These are phyloP conservation scores for Candida ulmi DNA, from an alignment of 805 yeast genomes.

Conservation along the genomic window DNA sequence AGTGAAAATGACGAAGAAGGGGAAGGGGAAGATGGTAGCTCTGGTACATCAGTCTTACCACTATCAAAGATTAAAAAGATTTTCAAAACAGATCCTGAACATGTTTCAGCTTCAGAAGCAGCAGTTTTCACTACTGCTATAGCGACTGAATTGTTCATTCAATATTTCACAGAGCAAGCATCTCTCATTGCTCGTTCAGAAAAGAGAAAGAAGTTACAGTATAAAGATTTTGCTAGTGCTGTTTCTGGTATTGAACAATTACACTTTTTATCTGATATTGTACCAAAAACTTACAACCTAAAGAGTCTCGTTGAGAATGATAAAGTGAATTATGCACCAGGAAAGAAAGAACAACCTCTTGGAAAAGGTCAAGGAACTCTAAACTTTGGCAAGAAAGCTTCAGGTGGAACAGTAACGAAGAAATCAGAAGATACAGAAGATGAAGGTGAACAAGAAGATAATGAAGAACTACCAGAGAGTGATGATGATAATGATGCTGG, in stretches of 20 bases:
- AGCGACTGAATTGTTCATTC: conserved; percentile 73
- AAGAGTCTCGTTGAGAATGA: conserved; percentile 41
- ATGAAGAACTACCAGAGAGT: conserved; percentile 19
- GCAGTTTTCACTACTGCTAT: conserved; percentile 73
- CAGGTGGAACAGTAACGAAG: conserved; percentile 1
- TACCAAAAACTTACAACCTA: conserved; percentile 55
- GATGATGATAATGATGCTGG: conserved; percentile 18
- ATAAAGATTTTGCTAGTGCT: conserved; percentile 64
- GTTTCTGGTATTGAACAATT: conserved; percentile 55
- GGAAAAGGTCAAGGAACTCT: conserved; percentile 39
- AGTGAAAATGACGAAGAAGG: conserved; percentile 3
- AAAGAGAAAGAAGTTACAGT: conserved; percentile 62
- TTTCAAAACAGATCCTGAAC: conserved; percentile 72
- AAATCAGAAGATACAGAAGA: conserved; percentile 14
- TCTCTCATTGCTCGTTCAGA: conserved; percentile 56
- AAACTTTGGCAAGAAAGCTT: conserved; percentile 19
- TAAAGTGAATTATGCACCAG: conserved; percentile 24
- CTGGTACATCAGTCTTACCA: conserved; percentile 43
- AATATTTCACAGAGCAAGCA: conserved; percentile 68
- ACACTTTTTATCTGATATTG: conserved; percentile 57
- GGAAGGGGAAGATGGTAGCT: conserved; percentile 8
- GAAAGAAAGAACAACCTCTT: conserved; percentile 14
- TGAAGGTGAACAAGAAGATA: conserved; percentile 14
- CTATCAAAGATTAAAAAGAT: conserved; percentile 65
- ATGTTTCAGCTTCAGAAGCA: conserved; percentile 56